phyloP scores from a whole-genome alignment of 371 early-diverging fungal species.

The Parasitella parasitica region DNA sequence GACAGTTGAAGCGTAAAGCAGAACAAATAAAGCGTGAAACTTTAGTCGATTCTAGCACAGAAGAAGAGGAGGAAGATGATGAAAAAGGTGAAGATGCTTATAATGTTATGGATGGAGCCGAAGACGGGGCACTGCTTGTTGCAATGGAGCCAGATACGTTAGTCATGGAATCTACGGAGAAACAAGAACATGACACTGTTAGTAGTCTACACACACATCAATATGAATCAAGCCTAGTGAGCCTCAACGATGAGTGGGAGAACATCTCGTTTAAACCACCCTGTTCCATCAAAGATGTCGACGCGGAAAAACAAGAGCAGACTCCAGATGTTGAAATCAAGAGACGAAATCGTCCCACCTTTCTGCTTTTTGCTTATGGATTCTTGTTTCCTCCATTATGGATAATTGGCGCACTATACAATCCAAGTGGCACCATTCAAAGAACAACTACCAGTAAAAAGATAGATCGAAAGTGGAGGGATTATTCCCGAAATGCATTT shows the following conservation, averaged over 20 bases:
- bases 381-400: constrained; percentile 43
- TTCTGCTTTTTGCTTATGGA: constrained; percentile 34
- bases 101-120: background rate
- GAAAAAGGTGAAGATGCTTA: background rate
- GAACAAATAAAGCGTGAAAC: constrained; percentile 12
- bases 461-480: constrained; percentile 20
- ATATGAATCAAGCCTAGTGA: background rate
- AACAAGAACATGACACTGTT: background rate
- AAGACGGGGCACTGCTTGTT: background rate
- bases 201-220: background rate
- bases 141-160: background rate
- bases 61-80: background rate
- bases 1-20: background rate
- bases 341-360: constrained; percentile 19
- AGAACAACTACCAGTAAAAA: constrained; percentile 3
- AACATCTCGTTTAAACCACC: background rate
- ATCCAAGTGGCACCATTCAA: background rate
- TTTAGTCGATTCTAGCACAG: background rate
- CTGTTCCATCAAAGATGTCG: background rate
- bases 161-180: background rate
- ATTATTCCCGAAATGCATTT: constrained; percentile 19
- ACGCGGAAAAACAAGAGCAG: background rate
- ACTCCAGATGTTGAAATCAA: background rate
- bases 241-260: background rate
- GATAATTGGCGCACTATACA: constrained; percentile 30